Percentiles rank a stretch among this genome's conserved stretches.
Evolutionary conservation across 164 flowering plant species (phyloP).

Genomic region (Nelumbo lutea): DNA sequence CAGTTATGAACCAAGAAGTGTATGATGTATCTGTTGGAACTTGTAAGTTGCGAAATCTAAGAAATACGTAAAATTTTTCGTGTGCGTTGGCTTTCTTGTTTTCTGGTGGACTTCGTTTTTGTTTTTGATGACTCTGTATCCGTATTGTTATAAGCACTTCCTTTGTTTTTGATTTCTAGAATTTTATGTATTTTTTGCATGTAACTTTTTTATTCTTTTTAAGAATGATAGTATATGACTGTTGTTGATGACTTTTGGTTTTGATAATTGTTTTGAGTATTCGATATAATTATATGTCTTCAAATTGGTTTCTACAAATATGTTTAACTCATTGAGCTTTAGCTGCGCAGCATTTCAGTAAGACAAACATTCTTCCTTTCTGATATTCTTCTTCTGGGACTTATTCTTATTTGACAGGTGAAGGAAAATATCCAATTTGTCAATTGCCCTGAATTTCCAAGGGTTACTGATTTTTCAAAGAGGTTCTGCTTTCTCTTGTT

Average conservation of each 20-base stretch:
- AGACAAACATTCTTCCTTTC: not conserved
- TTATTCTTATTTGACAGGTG: conserved; percentile 20
- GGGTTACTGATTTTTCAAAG: not conserved
- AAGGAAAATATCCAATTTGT: conserved; percentile 1
- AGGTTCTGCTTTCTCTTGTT: not conserved
- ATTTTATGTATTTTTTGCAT: not conserved
- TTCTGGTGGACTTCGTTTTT: not conserved
- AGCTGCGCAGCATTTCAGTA: not conserved
- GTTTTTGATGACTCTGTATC: not conserved
- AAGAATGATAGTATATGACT: not conserved
- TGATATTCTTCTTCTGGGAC: conserved; percentile 5
- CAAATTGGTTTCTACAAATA: not conserved
- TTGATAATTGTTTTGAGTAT: not conserved
- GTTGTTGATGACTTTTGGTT: not conserved
- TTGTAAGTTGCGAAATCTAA: too few relatives aligned
- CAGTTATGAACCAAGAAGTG: too few relatives aligned
- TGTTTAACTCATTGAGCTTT: not conserved
- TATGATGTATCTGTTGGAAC: too few relatives aligned
- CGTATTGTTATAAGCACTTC: not conserved
- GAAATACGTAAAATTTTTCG: too few relatives aligned
- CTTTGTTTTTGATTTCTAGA: too few relatives aligned
- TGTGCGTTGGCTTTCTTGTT: too few relatives aligned
- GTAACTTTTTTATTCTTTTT: too few relatives aligned
- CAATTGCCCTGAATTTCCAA: not conserved
- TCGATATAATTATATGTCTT: not conserved